Percentiles rank a stretch among this genome's conserved stretches.
phyloP scores from a whole-genome alignment of 306 rosid species.

The Quercus dentata region DNA sequence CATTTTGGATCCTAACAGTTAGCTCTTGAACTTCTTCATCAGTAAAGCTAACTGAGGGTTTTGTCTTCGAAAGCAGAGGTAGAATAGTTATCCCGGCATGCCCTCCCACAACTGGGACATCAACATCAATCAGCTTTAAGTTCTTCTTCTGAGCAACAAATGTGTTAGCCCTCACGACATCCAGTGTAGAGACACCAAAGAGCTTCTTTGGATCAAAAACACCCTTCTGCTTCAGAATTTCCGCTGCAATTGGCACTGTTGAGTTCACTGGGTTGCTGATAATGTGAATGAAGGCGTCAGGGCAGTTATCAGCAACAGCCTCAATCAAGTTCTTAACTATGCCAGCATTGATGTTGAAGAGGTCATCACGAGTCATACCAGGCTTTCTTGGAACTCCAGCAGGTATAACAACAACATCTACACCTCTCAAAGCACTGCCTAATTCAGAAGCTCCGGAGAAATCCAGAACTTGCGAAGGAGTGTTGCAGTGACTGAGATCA shows the following conservation, averaged over 20 bases:
- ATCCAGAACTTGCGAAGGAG: slow-evolving; percentile 80
- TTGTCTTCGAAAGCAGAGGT: slow-evolving; percentile 83
- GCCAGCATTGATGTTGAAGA: slow-evolving; percentile 93
- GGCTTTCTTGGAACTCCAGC: slow-evolving; percentile 99
- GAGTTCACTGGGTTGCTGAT: slow-evolving; percentile 98
- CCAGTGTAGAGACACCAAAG: slow-evolving; percentile 91
- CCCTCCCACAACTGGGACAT: slow-evolving; percentile 93
- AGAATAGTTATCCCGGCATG: slow-evolving; percentile 97
- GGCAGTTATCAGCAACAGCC: slow-evolving; percentile 93
- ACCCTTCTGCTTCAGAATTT: slow-evolving; percentile 78
- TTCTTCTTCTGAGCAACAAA: slow-evolving; percentile 93
- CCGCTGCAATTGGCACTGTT: slow-evolving; percentile 92
- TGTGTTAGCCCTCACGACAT: slow-evolving; percentile 98
- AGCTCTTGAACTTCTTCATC: slow-evolving; percentile 76
- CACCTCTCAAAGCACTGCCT: slow-evolving; percentile 60
- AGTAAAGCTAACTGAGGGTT: slow-evolving; percentile 62
- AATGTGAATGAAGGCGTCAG: slow-evolving; percentile 81
- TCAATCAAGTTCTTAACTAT: slow-evolving; percentile 79
- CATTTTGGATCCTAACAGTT: slow-evolving; percentile 87
- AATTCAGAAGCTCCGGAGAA: slow-evolving; percentile 84
- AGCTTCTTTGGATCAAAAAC: slow-evolving; percentile 93
- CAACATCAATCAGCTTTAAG: slow-evolving; percentile 90
- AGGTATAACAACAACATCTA: slow-evolving; percentile 86
- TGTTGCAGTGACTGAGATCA: slow-evolving; percentile 96
- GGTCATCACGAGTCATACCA: slow-evolving; percentile 98